Conservation (phyloP, 345 rosid species). For the Arabis alpina region DNA sequence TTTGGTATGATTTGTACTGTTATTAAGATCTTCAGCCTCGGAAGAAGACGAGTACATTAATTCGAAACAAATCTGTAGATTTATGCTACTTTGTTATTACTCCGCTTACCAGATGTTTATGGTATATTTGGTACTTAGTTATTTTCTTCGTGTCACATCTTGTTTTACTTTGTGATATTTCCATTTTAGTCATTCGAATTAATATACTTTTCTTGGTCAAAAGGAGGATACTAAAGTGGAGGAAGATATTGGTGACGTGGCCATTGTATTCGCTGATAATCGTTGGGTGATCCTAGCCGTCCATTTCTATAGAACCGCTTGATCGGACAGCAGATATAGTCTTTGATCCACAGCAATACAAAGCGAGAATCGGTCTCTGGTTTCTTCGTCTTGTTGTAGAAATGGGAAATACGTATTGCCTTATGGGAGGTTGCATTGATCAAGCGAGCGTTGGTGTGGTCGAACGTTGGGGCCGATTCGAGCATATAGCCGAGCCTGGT, state of each 20-base stretch:
- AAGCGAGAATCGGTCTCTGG: background rate
- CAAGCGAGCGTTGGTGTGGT: conserved; percentile 86
- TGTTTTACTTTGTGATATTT: too few relatives aligned
- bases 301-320: conserved; percentile 16
- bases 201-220: too few relatives aligned
- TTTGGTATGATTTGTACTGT: background rate
- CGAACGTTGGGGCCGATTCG: conserved; percentile 94
- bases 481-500: conserved; percentile 83
- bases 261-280: conserved; percentile 7
- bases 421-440: conserved; percentile 66
- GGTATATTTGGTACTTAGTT: background rate
- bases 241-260: conserved; percentile 21
- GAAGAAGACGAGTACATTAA: conserved; percentile 1
- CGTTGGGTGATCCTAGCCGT: conserved; percentile 1
- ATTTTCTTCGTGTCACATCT: background rate
- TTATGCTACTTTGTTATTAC: too few relatives aligned
- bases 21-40: background rate
- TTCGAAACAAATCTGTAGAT: background rate
- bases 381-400: background rate
- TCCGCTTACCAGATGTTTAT: background rate
- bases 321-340: conserved; percentile 20
- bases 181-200: too few relatives aligned
- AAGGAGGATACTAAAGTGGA: background rate
- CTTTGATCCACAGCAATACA: background rate
- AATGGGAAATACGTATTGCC: conserved; percentile 68